Evolutionary conservation across 1,139 yeast genomes (phyloP), one percentile per base, ranked within the genome.

Genomic region (Suhomyces panamericanus): DNA sequence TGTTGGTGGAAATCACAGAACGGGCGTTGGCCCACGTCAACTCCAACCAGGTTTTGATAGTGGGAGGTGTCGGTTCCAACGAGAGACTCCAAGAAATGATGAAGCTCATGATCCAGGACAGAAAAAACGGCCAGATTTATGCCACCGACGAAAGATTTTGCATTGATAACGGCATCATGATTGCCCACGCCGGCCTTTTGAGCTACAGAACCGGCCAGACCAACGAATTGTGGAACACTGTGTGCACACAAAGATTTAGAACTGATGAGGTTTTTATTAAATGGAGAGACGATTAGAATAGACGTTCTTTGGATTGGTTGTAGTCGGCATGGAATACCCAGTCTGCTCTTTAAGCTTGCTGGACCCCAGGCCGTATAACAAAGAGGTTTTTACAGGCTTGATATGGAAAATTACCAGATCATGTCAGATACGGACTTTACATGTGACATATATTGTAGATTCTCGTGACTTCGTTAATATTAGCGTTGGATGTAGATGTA

Each of bases 11-110:
- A 66, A 93, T 93, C 55, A 93, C 99, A 0, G 99, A 93, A 62
- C 75, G 99, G 38, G 99, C 99, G 1, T 87, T 93, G 95, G 99
- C 99, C 0, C 99, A 93, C 60, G 98, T 93, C 3, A 86, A 87
- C 55, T 80, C 95, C 16, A 79, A 80, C 50, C 96, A 91, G 61
- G 99, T 93, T 14, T 72, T 93, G 44, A 89, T 93, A 45, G 99
- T 93, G 3, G 99, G 99, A 8, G 99, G 99, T 15, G 99, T 93
- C 13, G 99, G 99, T 0, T 89, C 96, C 54, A 93, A 93, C 59
- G 85, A 83, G 54, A 67, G 99, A 49, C 68, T 93, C 48, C 99
- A 93, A 62, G 85, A 88, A 56, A 95, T 95, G 99, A 93, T 93
- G 99, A 87, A 79, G 28, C 69, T 79, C 38, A 95, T 93, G 99